Evolutionary conservation across 495 filamentous ascomycete genomes (phyloP).

Genomic region (Echria macrotheca): DNA sequence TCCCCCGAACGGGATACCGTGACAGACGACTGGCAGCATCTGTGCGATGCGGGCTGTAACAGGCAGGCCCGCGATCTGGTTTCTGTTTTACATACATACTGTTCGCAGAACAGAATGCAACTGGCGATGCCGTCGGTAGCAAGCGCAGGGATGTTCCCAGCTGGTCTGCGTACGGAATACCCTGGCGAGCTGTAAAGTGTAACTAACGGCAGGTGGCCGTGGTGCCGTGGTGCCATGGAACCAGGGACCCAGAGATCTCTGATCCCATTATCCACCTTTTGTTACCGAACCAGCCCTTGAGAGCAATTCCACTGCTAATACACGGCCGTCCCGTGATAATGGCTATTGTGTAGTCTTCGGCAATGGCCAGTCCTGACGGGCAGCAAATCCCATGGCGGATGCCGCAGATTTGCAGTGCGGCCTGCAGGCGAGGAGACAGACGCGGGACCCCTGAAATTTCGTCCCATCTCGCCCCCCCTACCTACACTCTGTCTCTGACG

Average conservation of each 20-base stretch:
- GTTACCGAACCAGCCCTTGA: neutral
- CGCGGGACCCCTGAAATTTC: conserved; percentile 14
- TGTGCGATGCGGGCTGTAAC: too few relatives aligned
- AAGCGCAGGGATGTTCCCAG: conserved; percentile 4
- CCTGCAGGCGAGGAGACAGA: conserved; percentile 3
- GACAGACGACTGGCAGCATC: too few relatives aligned
- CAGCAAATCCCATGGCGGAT: conserved; percentile 1
- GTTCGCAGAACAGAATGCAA: too few relatives aligned
- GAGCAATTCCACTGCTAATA: conserved; percentile 11
- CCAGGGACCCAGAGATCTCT: conserved; percentile 15
- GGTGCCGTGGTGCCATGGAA: conserved; percentile 6
- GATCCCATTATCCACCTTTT: too few relatives aligned
- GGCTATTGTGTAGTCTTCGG: too few relatives aligned
- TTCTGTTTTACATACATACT: too few relatives aligned
- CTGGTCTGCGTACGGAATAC: conserved; percentile 2
- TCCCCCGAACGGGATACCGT: too few relatives aligned
- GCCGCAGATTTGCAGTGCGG: conserved; percentile 1
- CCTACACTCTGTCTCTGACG: conserved; percentile 2
- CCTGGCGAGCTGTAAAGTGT: conserved; percentile 7
- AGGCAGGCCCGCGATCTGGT: too few relatives aligned
- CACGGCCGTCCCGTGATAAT: neutral
- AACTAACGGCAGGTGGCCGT: neutral
- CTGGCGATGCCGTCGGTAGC: too few relatives aligned
- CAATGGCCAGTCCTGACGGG: too few relatives aligned
- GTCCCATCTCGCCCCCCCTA: neutral